These are phyloP conservation scores for Schizophyllum commune DNA, from an alignment of 1,284 basidiomycete genomes.

Conservation along the genomic window DNA sequence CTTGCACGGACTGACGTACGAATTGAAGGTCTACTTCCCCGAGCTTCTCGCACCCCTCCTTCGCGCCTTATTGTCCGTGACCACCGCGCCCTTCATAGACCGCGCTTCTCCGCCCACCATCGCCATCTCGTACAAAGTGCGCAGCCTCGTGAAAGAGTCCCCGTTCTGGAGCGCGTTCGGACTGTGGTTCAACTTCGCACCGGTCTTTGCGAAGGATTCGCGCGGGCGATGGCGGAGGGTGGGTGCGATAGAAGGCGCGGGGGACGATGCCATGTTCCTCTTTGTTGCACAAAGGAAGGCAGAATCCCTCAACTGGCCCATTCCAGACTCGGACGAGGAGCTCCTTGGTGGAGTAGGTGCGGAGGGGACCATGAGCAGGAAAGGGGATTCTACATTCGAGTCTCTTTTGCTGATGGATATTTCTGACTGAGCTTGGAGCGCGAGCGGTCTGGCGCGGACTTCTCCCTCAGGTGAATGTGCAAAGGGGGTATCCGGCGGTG, in stretches of 20 bases:
- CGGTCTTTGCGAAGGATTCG: conserved; percentile 38
- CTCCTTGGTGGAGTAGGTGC: conserved; percentile 51
- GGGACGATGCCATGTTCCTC: conserved; percentile 45
- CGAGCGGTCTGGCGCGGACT: too few species aligned
- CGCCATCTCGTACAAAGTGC: conserved; percentile 69
- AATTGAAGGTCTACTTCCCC: conserved; percentile 63
- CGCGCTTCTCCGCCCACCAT: conserved; percentile 22
- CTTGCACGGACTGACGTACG: not conserved
- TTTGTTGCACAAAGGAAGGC: conserved; percentile 52
- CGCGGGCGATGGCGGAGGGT: conserved; percentile 4
- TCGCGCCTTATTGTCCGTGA: conserved; percentile 58
- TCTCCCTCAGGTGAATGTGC: too few species aligned
- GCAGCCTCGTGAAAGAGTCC: conserved; percentile 69
- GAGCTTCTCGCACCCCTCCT: conserved; percentile 64
- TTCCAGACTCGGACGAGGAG: conserved; percentile 45
- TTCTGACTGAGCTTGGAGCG: not conserved
- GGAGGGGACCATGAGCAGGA: conserved; percentile 29
- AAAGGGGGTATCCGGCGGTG: too few species aligned
- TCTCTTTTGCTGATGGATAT: conserved; percentile 48
- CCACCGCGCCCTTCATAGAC: conserved; percentile 38
- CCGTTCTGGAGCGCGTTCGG: conserved; percentile 81
- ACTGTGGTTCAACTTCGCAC: conserved; percentile 69
- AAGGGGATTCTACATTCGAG: conserved; percentile 63
- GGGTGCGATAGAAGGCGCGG: conserved; percentile 7
- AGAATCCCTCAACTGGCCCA: conserved; percentile 46